Conservation (phyloP, 2,329 filamentous ascomycete genomes). For the Arachnopeziza araneosa region DNA sequence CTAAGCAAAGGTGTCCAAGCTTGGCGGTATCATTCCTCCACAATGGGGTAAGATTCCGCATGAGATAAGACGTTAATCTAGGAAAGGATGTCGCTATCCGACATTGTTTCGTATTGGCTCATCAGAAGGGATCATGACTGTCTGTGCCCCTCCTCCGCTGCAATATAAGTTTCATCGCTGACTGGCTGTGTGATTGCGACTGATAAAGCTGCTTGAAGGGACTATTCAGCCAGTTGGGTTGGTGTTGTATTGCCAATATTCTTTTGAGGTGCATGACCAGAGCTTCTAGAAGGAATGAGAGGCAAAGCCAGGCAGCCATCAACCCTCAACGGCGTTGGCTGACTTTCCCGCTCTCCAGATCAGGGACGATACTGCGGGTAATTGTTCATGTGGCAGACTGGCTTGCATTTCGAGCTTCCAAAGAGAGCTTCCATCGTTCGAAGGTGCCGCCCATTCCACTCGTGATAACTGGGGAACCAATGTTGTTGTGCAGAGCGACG, state of each 20-base stretch:
- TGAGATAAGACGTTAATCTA: neutral
- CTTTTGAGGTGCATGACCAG: neutral
- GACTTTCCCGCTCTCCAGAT: neutral
- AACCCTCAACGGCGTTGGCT: neutral
- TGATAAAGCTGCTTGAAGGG: neutral
- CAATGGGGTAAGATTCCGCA: neutral
- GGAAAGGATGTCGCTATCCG: neutral
- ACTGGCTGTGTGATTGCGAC: neutral
- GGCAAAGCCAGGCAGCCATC: neutral
- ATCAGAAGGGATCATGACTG: neutral
- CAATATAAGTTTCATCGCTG: neutral
- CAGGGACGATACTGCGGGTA: neutral
- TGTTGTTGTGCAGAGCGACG: neutral
- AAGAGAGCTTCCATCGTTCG: neutral
- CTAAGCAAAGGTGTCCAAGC: neutral
- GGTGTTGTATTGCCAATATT: too few species aligned
- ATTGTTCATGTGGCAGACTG: neutral
- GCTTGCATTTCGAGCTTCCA: neutral
- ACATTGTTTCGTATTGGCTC: neutral
- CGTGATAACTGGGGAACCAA: neutral
- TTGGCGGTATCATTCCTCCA: neutral
- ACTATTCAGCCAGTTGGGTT: too few species aligned
- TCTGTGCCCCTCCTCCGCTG: neutral
- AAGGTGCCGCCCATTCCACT: neutral
- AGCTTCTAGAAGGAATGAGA: neutral